Evolutionary conservation across 768 basidiomycete species (phyloP).

Genomic region (Rhodotorula taiwanensis): DNA sequence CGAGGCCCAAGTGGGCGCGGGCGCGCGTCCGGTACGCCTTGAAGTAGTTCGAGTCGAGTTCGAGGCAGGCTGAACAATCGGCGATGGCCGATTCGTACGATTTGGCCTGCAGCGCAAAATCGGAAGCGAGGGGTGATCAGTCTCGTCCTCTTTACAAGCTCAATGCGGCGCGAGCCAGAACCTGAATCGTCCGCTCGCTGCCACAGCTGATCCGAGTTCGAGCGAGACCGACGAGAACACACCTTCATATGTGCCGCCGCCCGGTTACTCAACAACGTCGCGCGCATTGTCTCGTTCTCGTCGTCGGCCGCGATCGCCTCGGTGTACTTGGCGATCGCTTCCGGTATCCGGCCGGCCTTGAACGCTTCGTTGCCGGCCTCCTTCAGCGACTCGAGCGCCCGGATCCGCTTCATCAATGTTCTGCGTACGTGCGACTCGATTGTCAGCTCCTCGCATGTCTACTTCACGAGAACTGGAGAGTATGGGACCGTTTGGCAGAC

Average conservation of each 20-base stretch:
- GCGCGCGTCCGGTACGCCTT: constrained; percentile 83
- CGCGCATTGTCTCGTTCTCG: constrained; percentile 71
- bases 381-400: constrained; percentile 72
- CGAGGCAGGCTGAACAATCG: constrained; percentile 64
- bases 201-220: too few relatives aligned
- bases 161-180: too few relatives aligned
- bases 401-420: constrained; percentile 66
- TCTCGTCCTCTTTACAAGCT: too few relatives aligned
- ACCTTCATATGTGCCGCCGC: constrained; percentile 56
- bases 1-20: constrained; percentile 65
- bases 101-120: constrained; percentile 52
- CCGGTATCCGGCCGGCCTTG: constrained; percentile 55
- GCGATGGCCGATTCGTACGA: constrained; percentile 61
- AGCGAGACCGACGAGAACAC: background rate
- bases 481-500: background rate
- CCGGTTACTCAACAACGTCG: constrained; percentile 72
- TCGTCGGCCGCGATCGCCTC: constrained; percentile 61
- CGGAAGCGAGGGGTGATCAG: background rate
- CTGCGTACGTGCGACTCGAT: constrained; percentile 41
- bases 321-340: constrained; percentile 63
- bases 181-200: too few relatives aligned
- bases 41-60: constrained; percentile 60
- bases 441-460: background rate
- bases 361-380: constrained; percentile 77
- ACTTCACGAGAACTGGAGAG: too few relatives aligned